phyloP scores from a whole-genome alignment of 1,284 basidiomycete genomes.

The Xanthoconium separans region DNA sequence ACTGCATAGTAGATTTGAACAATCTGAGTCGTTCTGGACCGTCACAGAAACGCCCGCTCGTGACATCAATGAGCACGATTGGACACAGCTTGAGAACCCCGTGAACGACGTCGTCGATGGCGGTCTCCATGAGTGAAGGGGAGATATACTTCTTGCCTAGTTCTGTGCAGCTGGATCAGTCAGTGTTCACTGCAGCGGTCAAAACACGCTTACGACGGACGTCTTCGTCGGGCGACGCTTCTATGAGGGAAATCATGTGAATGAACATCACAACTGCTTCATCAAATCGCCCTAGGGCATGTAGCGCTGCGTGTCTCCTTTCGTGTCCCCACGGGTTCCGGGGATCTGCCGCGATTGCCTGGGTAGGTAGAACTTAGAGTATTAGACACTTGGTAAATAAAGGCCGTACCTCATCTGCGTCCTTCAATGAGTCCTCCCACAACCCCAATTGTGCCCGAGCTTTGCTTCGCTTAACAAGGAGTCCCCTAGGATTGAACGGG shows the following conservation, averaged over 20 bases:
- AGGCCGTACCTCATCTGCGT: neutral
- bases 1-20: slow-evolving; percentile 3
- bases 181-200: neutral
- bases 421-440: neutral
- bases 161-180: neutral
- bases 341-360: slow-evolving; percentile 1
- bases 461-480: slow-evolving; percentile 14
- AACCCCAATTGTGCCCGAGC: neutral
- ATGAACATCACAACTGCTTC: neutral
- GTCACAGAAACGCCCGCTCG: neutral
- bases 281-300: neutral
- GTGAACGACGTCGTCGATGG: neutral
- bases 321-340: neutral
- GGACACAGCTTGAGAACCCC: neutral
- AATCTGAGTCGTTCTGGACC: neutral
- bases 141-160: slow-evolving; percentile 1
- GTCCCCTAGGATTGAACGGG: neutral
- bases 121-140: neutral
- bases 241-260: neutral
- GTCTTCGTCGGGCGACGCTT: neutral
- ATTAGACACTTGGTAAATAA: neutral
- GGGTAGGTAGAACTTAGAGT: neutral
- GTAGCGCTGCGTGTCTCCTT: neutral
- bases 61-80: slow-evolving; percentile 13
- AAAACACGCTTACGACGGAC: neutral